A percentile compares a stretch with the other conserved stretches of the same genome.
Evolutionary conservation across 371 early-diverging fungal species (phyloP).

Genomic region (Haplosporangium sp.): DNA sequence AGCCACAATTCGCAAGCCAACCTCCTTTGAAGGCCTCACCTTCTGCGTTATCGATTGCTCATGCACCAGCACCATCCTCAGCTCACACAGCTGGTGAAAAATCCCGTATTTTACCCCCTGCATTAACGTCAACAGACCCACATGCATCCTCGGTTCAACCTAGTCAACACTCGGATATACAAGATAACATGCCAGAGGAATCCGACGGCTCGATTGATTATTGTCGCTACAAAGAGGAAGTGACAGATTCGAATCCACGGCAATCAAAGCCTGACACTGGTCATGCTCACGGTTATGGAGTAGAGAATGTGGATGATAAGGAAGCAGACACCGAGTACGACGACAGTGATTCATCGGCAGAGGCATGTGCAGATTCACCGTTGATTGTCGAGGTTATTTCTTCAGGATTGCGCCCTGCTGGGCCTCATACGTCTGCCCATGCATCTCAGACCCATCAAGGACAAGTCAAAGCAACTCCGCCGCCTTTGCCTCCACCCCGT

Average conservation of each 20-base stretch:
- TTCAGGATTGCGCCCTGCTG: constrained; percentile 26
- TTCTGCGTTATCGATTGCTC: constrained; percentile 13
- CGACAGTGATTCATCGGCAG: constrained; percentile 2
- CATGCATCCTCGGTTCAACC: background rate
- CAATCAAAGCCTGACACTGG: background rate
- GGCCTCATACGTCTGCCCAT: background rate
- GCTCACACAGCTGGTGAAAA: background rate
- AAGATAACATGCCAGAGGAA: background rate
- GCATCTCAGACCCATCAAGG: constrained; percentile 10
- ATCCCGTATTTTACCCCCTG: background rate
- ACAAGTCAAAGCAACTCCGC: constrained; percentile 22
- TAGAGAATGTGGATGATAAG: background rate
- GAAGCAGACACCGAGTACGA: constrained; percentile 1
- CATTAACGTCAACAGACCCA: background rate
- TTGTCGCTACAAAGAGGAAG: constrained; percentile 23
- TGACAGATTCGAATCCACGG: constrained; percentile 6
- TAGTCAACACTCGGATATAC: background rate
- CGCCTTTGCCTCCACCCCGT: constrained; percentile 43
- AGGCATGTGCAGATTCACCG: constrained; percentile 13
- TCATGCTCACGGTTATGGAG: background rate
- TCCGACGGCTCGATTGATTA: constrained; percentile 16
- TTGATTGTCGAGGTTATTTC: constrained; percentile 37
- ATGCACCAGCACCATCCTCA: background rate
- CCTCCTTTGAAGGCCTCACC: constrained; percentile 9
- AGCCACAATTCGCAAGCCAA: background rate